Conservation (phyloP, 1,284 basidiomycete genomes). For the Papiliotrema nemorosa region DNA sequence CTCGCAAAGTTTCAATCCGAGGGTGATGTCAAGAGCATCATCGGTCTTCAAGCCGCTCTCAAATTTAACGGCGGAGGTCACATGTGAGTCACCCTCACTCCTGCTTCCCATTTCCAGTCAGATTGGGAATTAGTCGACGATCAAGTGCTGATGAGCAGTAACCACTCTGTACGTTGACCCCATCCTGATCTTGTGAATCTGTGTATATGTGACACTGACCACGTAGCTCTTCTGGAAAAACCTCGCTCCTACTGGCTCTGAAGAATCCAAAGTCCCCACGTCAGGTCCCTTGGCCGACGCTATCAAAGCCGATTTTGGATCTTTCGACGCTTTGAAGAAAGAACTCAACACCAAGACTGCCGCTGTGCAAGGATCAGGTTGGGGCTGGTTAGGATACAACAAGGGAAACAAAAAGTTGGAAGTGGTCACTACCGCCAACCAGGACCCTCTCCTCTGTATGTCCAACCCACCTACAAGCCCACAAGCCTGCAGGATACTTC, state of each 20-base stretch:
- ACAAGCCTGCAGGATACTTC: not conserved
- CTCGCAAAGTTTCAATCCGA: conserved; percentile 60
- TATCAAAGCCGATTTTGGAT: conserved; percentile 79
- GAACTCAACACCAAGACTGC: conserved; percentile 84
- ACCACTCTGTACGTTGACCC: conserved; percentile 40
- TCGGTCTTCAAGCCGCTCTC: conserved; percentile 78
- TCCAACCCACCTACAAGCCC: conserved; percentile 2
- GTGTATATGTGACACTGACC: not conserved
- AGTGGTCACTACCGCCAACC: conserved; percentile 87
- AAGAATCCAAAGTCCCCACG: conserved; percentile 60
- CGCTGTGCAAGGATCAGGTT: conserved; percentile 93
- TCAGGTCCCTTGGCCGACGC: conserved; percentile 75
- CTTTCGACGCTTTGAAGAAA: conserved; percentile 68
- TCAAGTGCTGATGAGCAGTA: conserved; percentile 16
- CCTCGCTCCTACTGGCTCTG: conserved; percentile 64
- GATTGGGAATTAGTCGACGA: too few relatives aligned
- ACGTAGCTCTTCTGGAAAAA: conserved; percentile 96
- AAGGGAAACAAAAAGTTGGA: conserved; percentile 70
- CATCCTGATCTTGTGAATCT: not conserved
- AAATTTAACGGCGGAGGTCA: conserved; percentile 88
- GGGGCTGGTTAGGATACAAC: conserved; percentile 96
- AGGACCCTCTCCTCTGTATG: conserved; percentile 79
- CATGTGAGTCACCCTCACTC: conserved; percentile 42
- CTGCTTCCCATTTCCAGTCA: too few relatives aligned
- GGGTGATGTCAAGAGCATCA: conserved; percentile 69